These are phyloP conservation scores for Globisporangium lucens DNA, from an alignment of 352 stramenopile species.

Conservation along the genomic window DNA sequence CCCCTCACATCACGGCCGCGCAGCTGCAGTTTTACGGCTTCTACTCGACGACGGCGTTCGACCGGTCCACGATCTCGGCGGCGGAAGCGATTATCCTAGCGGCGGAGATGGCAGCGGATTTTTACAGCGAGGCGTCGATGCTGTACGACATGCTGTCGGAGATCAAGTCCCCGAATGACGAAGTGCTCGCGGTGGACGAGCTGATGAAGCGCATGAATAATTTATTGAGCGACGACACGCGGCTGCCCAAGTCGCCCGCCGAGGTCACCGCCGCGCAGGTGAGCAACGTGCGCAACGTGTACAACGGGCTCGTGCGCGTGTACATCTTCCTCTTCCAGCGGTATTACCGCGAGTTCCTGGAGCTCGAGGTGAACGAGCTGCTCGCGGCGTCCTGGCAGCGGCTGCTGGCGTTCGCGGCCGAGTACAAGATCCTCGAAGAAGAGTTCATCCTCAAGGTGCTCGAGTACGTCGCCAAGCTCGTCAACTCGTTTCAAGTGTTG, in stretches of 20 bases:
- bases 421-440: slow-evolving; percentile 63
- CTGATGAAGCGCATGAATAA: slow-evolving; percentile 46
- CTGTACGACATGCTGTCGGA: slow-evolving; percentile 73
- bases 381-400: slow-evolving; percentile 56
- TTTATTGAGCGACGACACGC: slow-evolving; percentile 21
- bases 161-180: slow-evolving; percentile 41
- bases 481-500: slow-evolving; percentile 23
- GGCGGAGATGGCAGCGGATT: slow-evolving; percentile 59
- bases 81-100: slow-evolving; percentile 42
- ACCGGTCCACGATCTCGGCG: slow-evolving; percentile 35
- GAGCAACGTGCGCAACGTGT: slow-evolving; percentile 44
- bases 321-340: slow-evolving; percentile 67
- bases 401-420: slow-evolving; percentile 53
- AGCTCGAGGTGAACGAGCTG: slow-evolving; percentile 58
- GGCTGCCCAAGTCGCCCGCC: slow-evolving; percentile 6
- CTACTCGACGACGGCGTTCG: slow-evolving; percentile 35
- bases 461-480: slow-evolving; percentile 49
- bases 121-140: slow-evolving; percentile 58
- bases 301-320: slow-evolving; percentile 60
- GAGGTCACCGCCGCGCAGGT: slow-evolving; percentile 22
- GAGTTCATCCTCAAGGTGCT: slow-evolving; percentile 52
- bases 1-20: slow-evolving; percentile 1
- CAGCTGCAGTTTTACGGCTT: slow-evolving; percentile 26
- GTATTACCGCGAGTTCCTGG: slow-evolving; percentile 47
- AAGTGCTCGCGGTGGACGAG: slow-evolving; percentile 49